Conservation (phyloP, 441 rosid species). For the Viola pubescens region DNA sequence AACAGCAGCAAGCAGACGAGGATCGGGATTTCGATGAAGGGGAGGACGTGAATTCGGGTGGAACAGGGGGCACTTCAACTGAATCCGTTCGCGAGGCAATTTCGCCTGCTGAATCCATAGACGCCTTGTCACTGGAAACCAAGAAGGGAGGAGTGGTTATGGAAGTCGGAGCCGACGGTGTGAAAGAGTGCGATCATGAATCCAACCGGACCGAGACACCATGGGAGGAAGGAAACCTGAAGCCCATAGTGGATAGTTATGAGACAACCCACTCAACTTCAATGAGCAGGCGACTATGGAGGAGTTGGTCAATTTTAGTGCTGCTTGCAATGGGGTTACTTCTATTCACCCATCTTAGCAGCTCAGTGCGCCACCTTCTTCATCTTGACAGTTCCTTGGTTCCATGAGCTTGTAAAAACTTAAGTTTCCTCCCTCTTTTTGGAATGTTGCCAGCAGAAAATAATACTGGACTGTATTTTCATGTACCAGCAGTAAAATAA, state of each 20-base stretch:
- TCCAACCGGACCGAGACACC: neutral
- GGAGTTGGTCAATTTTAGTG: conserved; percentile 11
- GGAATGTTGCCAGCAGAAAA: too few species aligned
- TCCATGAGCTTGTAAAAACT: conserved; percentile 1
- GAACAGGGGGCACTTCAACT: conserved; percentile 25
- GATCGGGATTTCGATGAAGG: conserved; percentile 7
- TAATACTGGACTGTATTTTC: too few species aligned
- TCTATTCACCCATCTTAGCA: conserved; percentile 9
- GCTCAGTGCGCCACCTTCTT: neutral
- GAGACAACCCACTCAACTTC: conserved; percentile 1
- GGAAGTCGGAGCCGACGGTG: neutral
- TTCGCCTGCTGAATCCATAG: conserved; percentile 33
- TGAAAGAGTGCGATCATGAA: neutral
- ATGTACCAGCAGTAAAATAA: too few species aligned
- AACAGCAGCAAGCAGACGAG: neutral
- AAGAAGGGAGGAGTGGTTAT: conserved; percentile 15
- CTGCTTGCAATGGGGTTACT: conserved; percentile 21
- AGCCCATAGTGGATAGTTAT: conserved; percentile 1
- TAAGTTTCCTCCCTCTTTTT: too few species aligned
- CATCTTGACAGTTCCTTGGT: conserved; percentile 1
- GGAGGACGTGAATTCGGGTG: conserved; percentile 15
- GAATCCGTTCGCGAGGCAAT: conserved; percentile 27
- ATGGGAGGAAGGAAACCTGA: conserved; percentile 12
- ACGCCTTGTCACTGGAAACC: conserved; percentile 18
- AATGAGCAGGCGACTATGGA: too few species aligned